Evolutionary conservation across 306 rosid species (phyloP).

Genomic region (Rosa persica): DNA sequence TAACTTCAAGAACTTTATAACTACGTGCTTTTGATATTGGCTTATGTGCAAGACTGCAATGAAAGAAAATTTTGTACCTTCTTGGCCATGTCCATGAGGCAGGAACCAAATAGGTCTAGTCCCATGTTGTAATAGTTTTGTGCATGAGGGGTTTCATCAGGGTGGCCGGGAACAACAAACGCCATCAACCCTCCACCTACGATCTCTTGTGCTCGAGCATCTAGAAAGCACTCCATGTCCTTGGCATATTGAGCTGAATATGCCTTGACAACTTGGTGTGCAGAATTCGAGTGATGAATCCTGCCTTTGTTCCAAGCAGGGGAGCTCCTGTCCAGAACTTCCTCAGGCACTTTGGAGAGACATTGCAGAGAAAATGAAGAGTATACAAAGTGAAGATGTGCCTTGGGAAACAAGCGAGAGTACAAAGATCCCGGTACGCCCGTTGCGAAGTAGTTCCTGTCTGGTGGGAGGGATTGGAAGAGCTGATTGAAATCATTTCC

Average conservation of each 20-base stretch:
- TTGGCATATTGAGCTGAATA: constrained; percentile 17
- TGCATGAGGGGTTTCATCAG: not conserved
- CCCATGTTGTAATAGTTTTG: not conserved
- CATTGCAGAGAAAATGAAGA: constrained; percentile 21
- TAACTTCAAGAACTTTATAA: too few species aligned
- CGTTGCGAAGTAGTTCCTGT: constrained; percentile 2
- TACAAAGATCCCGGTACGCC: constrained; percentile 34
- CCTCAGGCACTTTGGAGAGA: constrained; percentile 24
- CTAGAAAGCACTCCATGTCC: constrained; percentile 28
- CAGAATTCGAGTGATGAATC: constrained; percentile 12
- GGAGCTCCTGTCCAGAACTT: constrained; percentile 17
- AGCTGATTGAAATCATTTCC: constrained; percentile 33
- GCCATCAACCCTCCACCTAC: constrained; percentile 28
- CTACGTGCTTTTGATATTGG: not conserved
- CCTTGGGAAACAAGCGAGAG: constrained; percentile 21
- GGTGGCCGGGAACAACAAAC: constrained; percentile 16
- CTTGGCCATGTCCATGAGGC: constrained; percentile 25
- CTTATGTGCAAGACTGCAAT: not conserved
- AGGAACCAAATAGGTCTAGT: not conserved
- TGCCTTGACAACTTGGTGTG: constrained; percentile 21
- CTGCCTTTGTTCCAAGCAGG: constrained; percentile 28
- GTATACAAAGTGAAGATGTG: constrained; percentile 27
- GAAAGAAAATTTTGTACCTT: constrained; percentile 7
- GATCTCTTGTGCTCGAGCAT: constrained; percentile 28
- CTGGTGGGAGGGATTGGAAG: constrained; percentile 20